A percentile compares a stretch with the other conserved stretches of the same genome.
phyloP scores from a whole-genome alignment of 495 filamentous ascomycete species.

The Penicillium soppii region DNA sequence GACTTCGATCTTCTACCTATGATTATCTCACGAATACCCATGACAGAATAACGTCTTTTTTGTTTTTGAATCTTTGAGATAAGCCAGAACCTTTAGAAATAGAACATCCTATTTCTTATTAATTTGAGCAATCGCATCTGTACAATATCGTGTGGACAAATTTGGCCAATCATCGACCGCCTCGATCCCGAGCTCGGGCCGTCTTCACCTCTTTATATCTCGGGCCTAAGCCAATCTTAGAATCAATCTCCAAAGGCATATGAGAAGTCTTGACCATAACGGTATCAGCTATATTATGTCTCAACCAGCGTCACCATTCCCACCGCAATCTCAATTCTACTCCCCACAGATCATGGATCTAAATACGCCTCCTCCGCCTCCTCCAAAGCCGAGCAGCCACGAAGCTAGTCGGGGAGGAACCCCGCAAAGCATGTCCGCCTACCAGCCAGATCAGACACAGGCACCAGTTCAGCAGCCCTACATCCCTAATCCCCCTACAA shows the following conservation, averaged over 20 bases:
- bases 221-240: no score
- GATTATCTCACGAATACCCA: neutral
- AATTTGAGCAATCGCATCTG: no score
- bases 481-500: conserved; percentile 35
- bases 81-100: neutral
- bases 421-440: conserved; percentile 39
- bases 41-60: no score
- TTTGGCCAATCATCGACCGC: no score
- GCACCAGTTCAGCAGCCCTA: conserved; percentile 14
- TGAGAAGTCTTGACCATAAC: no score
- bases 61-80: no score
- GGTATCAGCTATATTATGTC: conserved; percentile 33
- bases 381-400: conserved; percentile 69
- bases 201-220: no score
- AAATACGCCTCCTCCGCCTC: conserved; percentile 65
- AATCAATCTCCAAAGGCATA: no score
- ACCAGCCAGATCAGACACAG: conserved; percentile 19
- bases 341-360: conserved; percentile 37
- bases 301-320: conserved; percentile 25
- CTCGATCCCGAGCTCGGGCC: no score
- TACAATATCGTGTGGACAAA: no score
- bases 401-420: conserved; percentile 68
- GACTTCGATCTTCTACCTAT: neutral
- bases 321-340: conserved; percentile 21
- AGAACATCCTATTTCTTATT: neutral